Percentiles rank a stretch among this genome's conserved stretches.
These are phyloP conservation scores for Ailanthus altissimus DNA, from an alignment of 345 rosid species.

Conservation along the genomic window DNA sequence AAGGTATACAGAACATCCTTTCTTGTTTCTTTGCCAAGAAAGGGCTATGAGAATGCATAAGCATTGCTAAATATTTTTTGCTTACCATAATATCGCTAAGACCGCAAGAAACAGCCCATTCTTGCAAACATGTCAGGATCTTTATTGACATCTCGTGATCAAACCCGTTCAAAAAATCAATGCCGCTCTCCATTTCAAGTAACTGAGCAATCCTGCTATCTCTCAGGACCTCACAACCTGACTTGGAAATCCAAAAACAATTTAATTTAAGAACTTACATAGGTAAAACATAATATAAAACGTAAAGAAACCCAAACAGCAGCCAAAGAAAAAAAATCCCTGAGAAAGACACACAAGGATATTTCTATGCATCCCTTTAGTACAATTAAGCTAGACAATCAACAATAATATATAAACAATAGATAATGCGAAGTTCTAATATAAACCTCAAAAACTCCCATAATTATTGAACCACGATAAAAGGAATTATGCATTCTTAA, in stretches of 20 bases:
- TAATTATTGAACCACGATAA: neutral
- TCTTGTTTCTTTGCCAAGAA: neutral
- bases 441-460: neutral
- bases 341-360: neutral
- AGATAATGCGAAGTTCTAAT: neutral
- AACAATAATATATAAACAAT: neutral
- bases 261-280: neutral
- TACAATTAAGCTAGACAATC: neutral
- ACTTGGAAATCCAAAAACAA: conserved; percentile 7
- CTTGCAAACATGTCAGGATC: conserved; percentile 55
- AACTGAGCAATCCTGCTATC: neutral
- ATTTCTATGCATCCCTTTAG: neutral
- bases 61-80: neutral
- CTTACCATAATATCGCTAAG: conserved; percentile 75
- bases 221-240: conserved; percentile 18
- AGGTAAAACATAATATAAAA: neutral
- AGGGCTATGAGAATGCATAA: neutral
- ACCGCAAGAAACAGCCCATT: conserved; percentile 64
- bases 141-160: conserved; percentile 43
- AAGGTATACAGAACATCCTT: neutral
- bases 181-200: conserved; percentile 37
- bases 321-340: neutral
- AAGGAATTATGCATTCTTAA: conserved; percentile 1
- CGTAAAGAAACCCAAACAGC: neutral
- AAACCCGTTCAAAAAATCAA: conserved; percentile 60